Base-by-base conservation (phyloP, 2,329 filamentous ascomycete genomes). In the Trichophyton benhamiae region DNA sequence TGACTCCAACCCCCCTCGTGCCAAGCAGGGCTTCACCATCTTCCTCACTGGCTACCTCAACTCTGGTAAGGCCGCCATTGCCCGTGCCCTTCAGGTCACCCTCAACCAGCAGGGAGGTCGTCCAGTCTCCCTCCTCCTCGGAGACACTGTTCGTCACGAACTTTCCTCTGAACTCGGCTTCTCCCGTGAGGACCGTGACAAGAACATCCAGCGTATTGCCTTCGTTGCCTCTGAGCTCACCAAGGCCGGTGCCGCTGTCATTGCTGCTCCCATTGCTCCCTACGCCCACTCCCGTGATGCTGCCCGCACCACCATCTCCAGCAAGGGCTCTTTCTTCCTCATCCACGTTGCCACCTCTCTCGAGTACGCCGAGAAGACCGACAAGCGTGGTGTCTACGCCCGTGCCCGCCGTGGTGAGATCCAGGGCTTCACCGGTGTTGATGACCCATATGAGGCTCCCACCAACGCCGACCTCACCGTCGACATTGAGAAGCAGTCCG, bases 11-110 rank as follows among this genome's bases (percentile, higher is more conserved):
- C 94, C 92, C 58, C 85, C 95, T 59, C 88, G 94, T 67, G 86
- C 84, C 69, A 83, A 87, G 72, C 95, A 99, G 81, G 94, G 94
- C 66, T 99, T 99, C 84, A 97, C 94, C 65, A 83, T 99, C 77
- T 96, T 99, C 86, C 82, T 99, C 67, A 97, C 94, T 2, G 94
- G 94, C 64, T 96, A 94, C 82, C 87, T 88, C 75, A 99, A 97
- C 85, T 88, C 84, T 63, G 94, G 94, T 77, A 99, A 99, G 81
- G 92, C 97, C 77, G 89, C 94, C 74, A 88, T 99, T 69, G 94
- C 91, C 59, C 89, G 94, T 69, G 94, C 94, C 48, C 83, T 99
- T 64, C 94, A 99, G 78, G 90, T 96, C 62, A 97, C 92, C 0
- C 85, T 99, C 66, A 97, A 97, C 83, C 92, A 99, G 81, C 91